phyloP scores from a whole-genome alignment of 2,329 filamentous ascomycete genomes.

The Clarireedia paspali region DNA sequence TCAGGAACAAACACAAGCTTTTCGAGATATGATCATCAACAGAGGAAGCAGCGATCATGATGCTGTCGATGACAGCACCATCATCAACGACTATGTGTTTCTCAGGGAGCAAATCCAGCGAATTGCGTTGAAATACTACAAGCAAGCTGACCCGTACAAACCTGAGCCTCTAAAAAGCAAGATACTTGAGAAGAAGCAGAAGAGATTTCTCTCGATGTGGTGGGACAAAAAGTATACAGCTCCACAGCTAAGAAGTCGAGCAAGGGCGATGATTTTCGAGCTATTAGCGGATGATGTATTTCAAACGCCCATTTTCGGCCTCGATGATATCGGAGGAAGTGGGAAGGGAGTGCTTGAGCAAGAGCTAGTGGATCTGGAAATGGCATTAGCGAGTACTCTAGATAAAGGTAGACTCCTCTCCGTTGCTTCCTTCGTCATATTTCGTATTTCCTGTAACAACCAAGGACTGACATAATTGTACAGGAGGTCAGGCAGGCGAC shows the following conservation, averaged over 20 bases:
- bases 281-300: slow-evolving; percentile 3
- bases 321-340: neutral
- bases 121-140: slow-evolving; percentile 2
- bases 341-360: neutral
- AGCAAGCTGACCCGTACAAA: neutral
- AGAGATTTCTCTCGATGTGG: slow-evolving; percentile 1
- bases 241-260: slow-evolving; percentile 4
- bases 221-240: neutral
- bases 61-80: neutral
- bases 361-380: slow-evolving; percentile 1
- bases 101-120: slow-evolving; percentile 9
- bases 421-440: neutral
- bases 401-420: neutral
- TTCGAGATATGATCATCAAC: slow-evolving; percentile 4
- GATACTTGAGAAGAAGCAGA: neutral
- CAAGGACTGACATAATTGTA: neutral
- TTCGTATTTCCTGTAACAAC: neutral
- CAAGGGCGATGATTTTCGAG: slow-evolving; percentile 4
- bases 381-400: neutral
- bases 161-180: neutral
- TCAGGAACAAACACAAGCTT: neutral
- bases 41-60: neutral
- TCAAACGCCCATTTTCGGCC: slow-evolving; percentile 1
- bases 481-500: neutral
- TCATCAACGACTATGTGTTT: neutral